Base-by-base conservation (phyloP, 306 rosid genomes). In the Cajanus cajan region DNA sequence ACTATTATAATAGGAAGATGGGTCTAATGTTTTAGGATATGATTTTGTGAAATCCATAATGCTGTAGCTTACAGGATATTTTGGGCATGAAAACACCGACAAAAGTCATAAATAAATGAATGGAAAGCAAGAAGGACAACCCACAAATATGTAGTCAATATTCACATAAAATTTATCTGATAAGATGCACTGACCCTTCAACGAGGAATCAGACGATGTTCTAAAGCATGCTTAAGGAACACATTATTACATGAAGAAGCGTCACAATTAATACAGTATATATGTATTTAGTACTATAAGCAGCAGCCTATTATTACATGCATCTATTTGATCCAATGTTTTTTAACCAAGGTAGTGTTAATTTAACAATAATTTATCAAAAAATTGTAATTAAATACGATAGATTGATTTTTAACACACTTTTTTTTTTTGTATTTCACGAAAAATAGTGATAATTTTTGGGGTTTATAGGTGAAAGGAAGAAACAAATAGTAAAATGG, bases 221-320 rank as follows among this genome's bases (percentile, higher is more conserved):
- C 87, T 22, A 84, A 84, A 44, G 84, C 87, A 54, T 84, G 87
- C 79, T 84, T 84, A 57, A 84, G 87, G 81, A 84, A 84, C 52
- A 80, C 87, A 62, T 84, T 84, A 24, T n/a, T n/a, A n/a, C 87
- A 82, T 84, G 64, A 52, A 69, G 4, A 71, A 24, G 34, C 13
- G 57, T 39, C 55, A 68, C 31, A 40, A 1, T 13, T n/a, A n/a
- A n/a, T n/a, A 43, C 37, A 7, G 54, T 45, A 52, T 51, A 70
- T 74, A 47, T 66, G 33, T 54, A 24, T n/a, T n/a, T n/a, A 41
- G 41, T 61, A 31, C 16, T n/a, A 52, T 8, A 75, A 25, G 10
- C n/a, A 47, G 22, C 51, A 34, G 10, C 39, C 37, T 16, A 78
- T 14, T 11, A 16, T 6, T n/a, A 40, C 8, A 36, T 58, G 2